These are phyloP conservation scores for Inosperma sp. DNA, from an alignment of 768 basidiomycete species.

Conservation along the genomic window DNA sequence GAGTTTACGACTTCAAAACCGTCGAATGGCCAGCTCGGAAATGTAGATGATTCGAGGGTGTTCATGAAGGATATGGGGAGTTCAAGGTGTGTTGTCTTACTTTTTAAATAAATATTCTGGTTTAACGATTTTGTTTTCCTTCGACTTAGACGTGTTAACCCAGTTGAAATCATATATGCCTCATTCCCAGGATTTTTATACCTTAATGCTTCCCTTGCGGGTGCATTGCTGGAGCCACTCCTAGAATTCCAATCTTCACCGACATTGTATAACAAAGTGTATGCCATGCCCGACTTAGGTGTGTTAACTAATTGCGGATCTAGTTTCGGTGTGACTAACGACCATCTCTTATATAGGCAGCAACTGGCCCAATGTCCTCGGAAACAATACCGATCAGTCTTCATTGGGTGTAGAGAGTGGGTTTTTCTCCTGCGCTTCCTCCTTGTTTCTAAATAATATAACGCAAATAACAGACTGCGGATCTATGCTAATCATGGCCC, in stretches of 20 bases:
- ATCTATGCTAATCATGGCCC: slow-evolving; percentile 5
- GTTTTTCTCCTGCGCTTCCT: background rate
- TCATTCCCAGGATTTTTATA: slow-evolving; percentile 43
- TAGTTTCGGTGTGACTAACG: background rate
- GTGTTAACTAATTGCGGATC: too few species aligned
- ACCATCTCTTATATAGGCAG: background rate
- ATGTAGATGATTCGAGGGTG: slow-evolving; percentile 34
- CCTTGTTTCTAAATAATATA: too few species aligned
- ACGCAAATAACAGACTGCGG: background rate
- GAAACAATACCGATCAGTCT: background rate
- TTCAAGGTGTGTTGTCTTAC: slow-evolving; percentile 28
- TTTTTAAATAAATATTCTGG: background rate
- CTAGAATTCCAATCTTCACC: slow-evolving; percentile 35
- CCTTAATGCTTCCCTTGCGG: slow-evolving; percentile 37
- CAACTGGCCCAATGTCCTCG: background rate
- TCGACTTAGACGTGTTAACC: background rate
- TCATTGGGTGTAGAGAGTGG: slow-evolving; percentile 1
- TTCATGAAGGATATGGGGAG: slow-evolving; percentile 47
- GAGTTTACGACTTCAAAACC: slow-evolving; percentile 48
- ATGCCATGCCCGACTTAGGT: slow-evolving; percentile 32
- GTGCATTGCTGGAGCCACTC: slow-evolving; percentile 43
- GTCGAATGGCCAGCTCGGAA: slow-evolving; percentile 28
- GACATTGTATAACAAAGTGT: slow-evolving; percentile 9
- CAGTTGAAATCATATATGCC: slow-evolving; percentile 39
- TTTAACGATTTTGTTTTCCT: background rate